Base-by-base conservation (phyloP, 2,329 filamentous ascomycete genomes). In the Lizonia empirigonia region DNA sequence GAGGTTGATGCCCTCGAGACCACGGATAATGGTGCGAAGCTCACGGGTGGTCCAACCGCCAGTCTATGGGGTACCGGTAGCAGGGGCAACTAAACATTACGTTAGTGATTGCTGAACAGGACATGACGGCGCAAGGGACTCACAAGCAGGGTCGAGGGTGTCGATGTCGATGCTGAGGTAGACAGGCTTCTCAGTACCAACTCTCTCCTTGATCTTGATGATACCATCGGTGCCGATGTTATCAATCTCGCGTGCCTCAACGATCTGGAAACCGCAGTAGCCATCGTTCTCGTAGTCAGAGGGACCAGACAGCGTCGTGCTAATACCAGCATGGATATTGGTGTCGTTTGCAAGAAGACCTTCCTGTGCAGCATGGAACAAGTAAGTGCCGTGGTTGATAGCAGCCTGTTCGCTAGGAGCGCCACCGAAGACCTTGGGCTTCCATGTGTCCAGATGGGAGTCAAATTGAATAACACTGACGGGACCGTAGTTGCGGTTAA, bases 351-450 rank as follows among this genome's bases (percentile, higher is more conserved):
- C 81, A 16, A 95, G 78, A 13, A 94, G 78, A 2, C 90, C 90
- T 70, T 94, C 89, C 74, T 86, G 83, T 1, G 87, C 76, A 0
- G 90, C 90, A 69, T 93, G 89, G 76, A 87, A 94, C 76, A 95
- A 95, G 77, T 94, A 94, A 1, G 90, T 94, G 33, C 90, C 90
- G 75, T 94, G 89, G 76, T 94, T 95, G 76, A 95, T 86, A 58
- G 81, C 81, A 16, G 90, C 90, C 30, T 86, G 83, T 54, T 91
- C 82, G 22, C 84, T 88, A 0, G 90, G 90, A 0, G 88, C 86
- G 23, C 90, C 90, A 44, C 91, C 90, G 63, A 95, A 95, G 20
- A 94, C 90, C 70, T 93, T 93, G 34, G 90, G 91, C 51, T 83
- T 85, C 89, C 89, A 90, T 65, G 81, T 80, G 57, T 82, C 81